phyloP scores from a whole-genome alignment of 2,329 filamentous ascomycete species.

The Chrysoporthe deuterocubensis region DNA sequence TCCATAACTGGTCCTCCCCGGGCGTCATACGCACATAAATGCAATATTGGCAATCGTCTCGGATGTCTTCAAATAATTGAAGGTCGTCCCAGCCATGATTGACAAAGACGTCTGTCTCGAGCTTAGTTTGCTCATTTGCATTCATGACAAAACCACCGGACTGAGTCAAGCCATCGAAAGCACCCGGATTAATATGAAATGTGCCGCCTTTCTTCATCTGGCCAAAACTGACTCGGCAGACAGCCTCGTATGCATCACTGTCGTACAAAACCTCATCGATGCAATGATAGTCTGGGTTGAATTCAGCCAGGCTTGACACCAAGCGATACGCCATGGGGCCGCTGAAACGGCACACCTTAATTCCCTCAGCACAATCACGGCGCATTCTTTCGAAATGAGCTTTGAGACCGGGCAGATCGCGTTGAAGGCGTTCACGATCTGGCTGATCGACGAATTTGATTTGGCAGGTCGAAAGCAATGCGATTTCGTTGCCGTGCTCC shows the following conservation, averaged over 20 bases:
- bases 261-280: constrained; percentile 16
- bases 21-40: constrained; percentile 4
- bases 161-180: constrained; percentile 13
- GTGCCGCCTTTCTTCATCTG: background rate
- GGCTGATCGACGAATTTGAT: background rate
- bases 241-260: constrained; percentile 6
- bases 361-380: no score
- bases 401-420: background rate
- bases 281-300: constrained; percentile 6
- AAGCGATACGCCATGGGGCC: constrained; percentile 14
- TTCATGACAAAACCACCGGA: constrained; percentile 21
- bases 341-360: constrained; percentile 3
- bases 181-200: constrained; percentile 4
- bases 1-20: background rate
- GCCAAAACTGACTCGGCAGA: constrained; percentile 8
- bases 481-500: constrained; percentile 3
- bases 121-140: constrained; percentile 4
- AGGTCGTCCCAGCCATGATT: constrained; percentile 16
- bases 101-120: constrained; percentile 4
- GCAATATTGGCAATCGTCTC: background rate
- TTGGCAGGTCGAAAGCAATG: background rate
- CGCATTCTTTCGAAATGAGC: no score
- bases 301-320: constrained; percentile 10
- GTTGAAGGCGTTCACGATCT: background rate
- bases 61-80: background rate